Conservation (phyloP, 1,139 yeast species). For the Nadsonia starkeyi-henricii region DNA sequence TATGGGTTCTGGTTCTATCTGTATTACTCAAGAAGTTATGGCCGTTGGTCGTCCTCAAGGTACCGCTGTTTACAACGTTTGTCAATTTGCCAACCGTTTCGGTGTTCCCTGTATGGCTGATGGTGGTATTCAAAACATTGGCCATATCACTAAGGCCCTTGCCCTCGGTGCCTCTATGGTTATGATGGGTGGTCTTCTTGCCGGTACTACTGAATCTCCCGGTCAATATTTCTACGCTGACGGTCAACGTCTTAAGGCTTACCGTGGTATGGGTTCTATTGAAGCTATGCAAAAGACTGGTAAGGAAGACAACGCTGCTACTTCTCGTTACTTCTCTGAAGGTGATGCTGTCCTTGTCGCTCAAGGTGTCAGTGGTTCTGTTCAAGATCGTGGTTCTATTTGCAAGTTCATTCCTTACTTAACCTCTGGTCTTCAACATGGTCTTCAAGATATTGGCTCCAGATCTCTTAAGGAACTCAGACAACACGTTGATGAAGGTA, state of each 20-base stretch:
- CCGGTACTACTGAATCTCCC: constrained; percentile 97
- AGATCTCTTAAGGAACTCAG: constrained; percentile 51
- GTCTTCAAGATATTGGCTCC: constrained; percentile 96
- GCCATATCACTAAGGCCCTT: constrained; percentile 93
- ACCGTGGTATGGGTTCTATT: constrained; percentile 99
- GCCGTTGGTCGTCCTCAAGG: constrained; percentile 99
- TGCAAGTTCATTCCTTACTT: constrained; percentile 88
- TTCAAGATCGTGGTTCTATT: constrained; percentile 91
- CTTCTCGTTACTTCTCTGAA: constrained; percentile 96
- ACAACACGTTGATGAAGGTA: constrained; percentile 48
- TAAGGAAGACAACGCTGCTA: constrained; percentile 85
- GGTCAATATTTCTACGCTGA: constrained; percentile 97
- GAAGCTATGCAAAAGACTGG: constrained; percentile 96
- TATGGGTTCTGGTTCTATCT: constrained; percentile 98
- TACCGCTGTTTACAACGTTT: constrained; percentile 80
- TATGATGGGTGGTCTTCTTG: constrained; percentile 99
- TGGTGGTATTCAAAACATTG: constrained; percentile 98
- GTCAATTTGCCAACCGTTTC: constrained; percentile 76
- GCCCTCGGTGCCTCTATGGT: constrained; percentile 95
- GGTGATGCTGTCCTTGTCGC: constrained; percentile 92
- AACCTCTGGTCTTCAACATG: constrained; percentile 92
- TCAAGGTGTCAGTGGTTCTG: constrained; percentile 97
- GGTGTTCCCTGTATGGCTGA: constrained; percentile 98
- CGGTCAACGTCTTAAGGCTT: constrained; percentile 91
- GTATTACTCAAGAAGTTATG: constrained; percentile 99